Evolutionary conservation across 2,329 filamentous ascomycete genomes (phyloP), one percentile per base, ranked within the genome.

Genomic region (Ophiostoma sp.): DNA sequence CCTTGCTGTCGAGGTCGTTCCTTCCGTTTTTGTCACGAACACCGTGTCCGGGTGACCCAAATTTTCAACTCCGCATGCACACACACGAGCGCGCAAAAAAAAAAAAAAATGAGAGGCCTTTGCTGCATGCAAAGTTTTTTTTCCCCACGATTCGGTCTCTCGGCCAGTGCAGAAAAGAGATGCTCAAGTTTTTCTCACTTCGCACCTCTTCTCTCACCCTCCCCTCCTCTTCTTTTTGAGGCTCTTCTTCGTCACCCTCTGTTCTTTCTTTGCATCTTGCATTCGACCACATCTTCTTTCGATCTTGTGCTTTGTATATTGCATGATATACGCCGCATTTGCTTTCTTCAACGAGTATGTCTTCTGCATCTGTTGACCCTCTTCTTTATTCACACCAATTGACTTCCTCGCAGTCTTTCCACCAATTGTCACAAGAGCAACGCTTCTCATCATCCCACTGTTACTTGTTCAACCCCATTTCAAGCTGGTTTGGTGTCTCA

Each of bases 21-120:
- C 61, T 66, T 66, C 61, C 61, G n/a, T 25, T 66, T 66, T 45
- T 66, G 61, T 66, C 39, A 45, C 15, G 33, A 59, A 66, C 36
- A 45, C 9, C 61, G 15, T 15, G n/a, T 17, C 36, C n/a, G 17
- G 31, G 15, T 61, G 57, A 22, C 57, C 17, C 57, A 61, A 39
- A 19, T 3, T 17, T 48, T 4, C 15, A 2, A 4, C 15, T 15
- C 17, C 12, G 11, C 15, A 57, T 12, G 31, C 50, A 48, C 42
- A 48, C 42, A 48, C 42, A 48, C 42, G 4, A 48, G 42, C 42
- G 19, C 42, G 42, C 42, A 48, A 12, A 48, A 3, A 48, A 48
- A 19, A 48, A 48, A 17, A 19, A 45, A 3, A 12, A 11, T 4
- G 15, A 48, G 42, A 19, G 15, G 42, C 42, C 15, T 15, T 48